Base-by-base conservation (phyloP, 345 rosid genomes). In the Lenwebbia sp. region DNA sequence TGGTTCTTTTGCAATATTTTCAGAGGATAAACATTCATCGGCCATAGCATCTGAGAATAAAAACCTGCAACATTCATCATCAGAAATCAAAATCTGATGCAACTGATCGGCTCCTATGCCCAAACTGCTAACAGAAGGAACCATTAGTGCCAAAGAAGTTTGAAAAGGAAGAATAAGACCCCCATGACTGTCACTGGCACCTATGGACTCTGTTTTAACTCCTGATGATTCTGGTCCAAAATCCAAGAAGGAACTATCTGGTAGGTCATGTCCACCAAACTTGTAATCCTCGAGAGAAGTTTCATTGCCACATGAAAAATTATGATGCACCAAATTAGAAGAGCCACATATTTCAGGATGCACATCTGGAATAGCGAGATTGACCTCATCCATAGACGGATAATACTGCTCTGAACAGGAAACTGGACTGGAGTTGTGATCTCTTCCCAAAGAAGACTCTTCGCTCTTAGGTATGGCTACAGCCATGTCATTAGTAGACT, bases 61-160 rank as follows among this genome's bases (percentile, higher is more conserved):
- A 87, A 91, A 90, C 92, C 92, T 90, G 89, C 98, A 96, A 86
- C 96, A 96, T 89, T 96, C 99, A 86, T 94, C 98, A 88, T 97
- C 98, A 25, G 98, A 89, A 89, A 94, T 90, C 90, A 95, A 88
- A 83, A 93, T 87, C 52, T 91, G 91, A 82, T 93, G 94, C 86
- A 90, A 88, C 86, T 88, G 92, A 51, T 89, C 86, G 58, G 92
- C 86, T 84, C 86, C 86, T 41, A 85, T 86, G 54, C 85, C 90
- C 75, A 90, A 86, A 89, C 90, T 89, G 84, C 91, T 90, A 75
- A 89, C 57, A 88, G 93, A 85, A 90, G 93, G 90, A 90, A 88
- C 89, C 84, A 84, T 89, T 33, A 86, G 87, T 86, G 87, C 92
- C 88, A 87, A 78, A 41, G 94, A 90, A 85, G 88, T 85, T 91